A percentile compares a stretch with the other conserved stretches of the same genome.
Evolutionary conservation across 2,329 filamentous ascomycete genomes (phyloP).

Genomic region (Orbilia quercus): DNA sequence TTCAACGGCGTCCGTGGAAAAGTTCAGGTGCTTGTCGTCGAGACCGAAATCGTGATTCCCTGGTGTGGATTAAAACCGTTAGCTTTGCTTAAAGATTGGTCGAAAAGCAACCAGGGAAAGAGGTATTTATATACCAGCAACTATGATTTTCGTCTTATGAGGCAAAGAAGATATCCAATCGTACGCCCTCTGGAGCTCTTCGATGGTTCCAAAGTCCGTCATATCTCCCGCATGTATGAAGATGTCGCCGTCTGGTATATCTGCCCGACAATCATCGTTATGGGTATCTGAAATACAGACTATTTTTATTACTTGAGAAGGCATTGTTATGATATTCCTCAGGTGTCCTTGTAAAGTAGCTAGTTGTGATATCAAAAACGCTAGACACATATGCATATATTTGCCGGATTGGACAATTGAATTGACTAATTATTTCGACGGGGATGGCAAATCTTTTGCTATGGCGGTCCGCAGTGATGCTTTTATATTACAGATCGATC

Average conservation of each 20-base stretch:
- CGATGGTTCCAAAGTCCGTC: conserved; percentile 65
- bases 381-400: too few relatives aligned
- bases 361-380: too few relatives aligned
- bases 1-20: conserved; percentile 20
- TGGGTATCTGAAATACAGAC: conserved; percentile 67
- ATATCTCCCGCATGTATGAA: conserved; percentile 67
- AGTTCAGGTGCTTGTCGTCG: conserved; percentile 28
- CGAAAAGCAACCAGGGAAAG: background rate
- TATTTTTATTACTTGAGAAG: conserved; percentile 57
- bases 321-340: conserved; percentile 9
- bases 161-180: conserved; percentile 44
- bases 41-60: conserved; percentile 50
- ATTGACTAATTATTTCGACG: too few relatives aligned
- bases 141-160: conserved; percentile 39
- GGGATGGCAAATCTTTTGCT: too few relatives aligned
- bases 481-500: too few relatives aligned
- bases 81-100: background rate
- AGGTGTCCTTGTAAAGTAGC: too few relatives aligned
- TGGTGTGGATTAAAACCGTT: background rate
- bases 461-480: too few relatives aligned
- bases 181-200: conserved; percentile 63
- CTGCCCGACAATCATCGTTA: conserved; percentile 61
- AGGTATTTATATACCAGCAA: conserved; percentile 21
- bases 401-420: too few relatives aligned
- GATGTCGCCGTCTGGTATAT: conserved; percentile 65